phyloP scores from a whole-genome alignment of 495 filamentous ascomycete species.

The Penicillium flavigenum region DNA sequence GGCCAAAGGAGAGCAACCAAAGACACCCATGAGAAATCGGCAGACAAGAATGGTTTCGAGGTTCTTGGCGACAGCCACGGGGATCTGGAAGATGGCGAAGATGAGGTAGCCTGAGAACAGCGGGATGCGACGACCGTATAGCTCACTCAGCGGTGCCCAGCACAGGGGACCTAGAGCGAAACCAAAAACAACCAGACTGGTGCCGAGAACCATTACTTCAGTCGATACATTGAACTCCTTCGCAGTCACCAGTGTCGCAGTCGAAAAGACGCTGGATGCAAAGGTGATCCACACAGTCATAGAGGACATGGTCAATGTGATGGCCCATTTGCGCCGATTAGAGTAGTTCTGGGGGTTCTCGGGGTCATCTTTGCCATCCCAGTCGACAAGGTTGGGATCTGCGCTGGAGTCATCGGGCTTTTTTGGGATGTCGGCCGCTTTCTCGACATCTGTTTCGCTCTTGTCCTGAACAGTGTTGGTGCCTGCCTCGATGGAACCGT shows the following conservation, averaged over 20 bases:
- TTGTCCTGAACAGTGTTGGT: conserved; percentile 3
- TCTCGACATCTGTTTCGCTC: conserved; percentile 25
- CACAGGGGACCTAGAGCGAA: conserved; percentile 53
- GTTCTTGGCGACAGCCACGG: conserved; percentile 60
- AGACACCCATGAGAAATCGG: conserved; percentile 61
- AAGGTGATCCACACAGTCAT: conserved; percentile 64
- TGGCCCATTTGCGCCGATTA: conserved; percentile 61
- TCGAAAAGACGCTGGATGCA: conserved; percentile 57
- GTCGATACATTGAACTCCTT: conserved; percentile 51
- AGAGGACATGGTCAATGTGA: conserved; percentile 59
- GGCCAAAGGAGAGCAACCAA: conserved; percentile 63
- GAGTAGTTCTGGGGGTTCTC: conserved; percentile 72
- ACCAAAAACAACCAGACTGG: conserved; percentile 57
- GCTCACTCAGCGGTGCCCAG: conserved; percentile 58
- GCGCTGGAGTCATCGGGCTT: conserved; percentile 20
- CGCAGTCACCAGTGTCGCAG: conserved; percentile 49
- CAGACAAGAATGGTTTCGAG: conserved; percentile 57
- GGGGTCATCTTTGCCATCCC: conserved; percentile 58
- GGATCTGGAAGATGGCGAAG: conserved; percentile 63
- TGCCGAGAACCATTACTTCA: conserved; percentile 57
- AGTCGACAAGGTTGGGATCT: conserved; percentile 46
- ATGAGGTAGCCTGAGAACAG: conserved; percentile 55
- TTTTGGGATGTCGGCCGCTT: conserved; percentile 9
- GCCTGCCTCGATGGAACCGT: conserved; percentile 3
- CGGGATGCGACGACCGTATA: conserved; percentile 56